Percentiles rank a stretch among this genome's conserved stretches.
Conservation (phyloP, 176 grass and related monocot genomes). For the Oropetium thomaeum region DNA sequence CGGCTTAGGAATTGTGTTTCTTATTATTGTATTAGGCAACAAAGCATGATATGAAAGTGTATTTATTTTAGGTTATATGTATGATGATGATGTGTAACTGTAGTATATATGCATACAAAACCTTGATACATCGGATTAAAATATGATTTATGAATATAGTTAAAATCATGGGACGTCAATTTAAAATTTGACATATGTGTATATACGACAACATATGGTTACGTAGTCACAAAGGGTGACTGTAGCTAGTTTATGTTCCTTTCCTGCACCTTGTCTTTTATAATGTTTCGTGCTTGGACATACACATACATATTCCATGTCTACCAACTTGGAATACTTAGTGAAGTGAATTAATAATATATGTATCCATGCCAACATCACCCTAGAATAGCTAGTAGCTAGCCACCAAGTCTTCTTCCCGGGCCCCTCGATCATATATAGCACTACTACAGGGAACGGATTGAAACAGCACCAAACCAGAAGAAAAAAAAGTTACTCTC, state of each 20-base stretch:
- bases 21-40: not conserved
- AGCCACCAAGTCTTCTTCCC: conserved; percentile 31
- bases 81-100: not conserved
- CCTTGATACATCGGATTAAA: not conserved
- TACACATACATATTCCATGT: conserved; percentile 41
- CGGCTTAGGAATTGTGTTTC: not conserved
- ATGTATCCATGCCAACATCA: conserved; percentile 21
- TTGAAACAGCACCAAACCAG: conserved; percentile 8
- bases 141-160: not conserved
- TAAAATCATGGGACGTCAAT: too few relatives aligned
- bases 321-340: conserved; percentile 51
- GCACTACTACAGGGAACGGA: too few relatives aligned
- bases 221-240: conserved; percentile 20
- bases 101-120: not conserved
- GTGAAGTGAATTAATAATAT: conserved; percentile 22
- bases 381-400: not conserved
- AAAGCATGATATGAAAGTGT: not conserved
- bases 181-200: not conserved
- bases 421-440: conserved; percentile 27
- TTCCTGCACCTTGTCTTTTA: conserved; percentile 1
- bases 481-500: conserved; percentile 1
- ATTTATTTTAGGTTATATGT: not conserved
- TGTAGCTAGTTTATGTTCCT: conserved; percentile 16
- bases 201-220: not conserved
- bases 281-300: conserved; percentile 19